Percentiles rank a stretch among this genome's conserved stretches.
phyloP scores from a whole-genome alignment of 495 filamentous ascomycete genomes.

The Polyplosphaeria fusca region DNA sequence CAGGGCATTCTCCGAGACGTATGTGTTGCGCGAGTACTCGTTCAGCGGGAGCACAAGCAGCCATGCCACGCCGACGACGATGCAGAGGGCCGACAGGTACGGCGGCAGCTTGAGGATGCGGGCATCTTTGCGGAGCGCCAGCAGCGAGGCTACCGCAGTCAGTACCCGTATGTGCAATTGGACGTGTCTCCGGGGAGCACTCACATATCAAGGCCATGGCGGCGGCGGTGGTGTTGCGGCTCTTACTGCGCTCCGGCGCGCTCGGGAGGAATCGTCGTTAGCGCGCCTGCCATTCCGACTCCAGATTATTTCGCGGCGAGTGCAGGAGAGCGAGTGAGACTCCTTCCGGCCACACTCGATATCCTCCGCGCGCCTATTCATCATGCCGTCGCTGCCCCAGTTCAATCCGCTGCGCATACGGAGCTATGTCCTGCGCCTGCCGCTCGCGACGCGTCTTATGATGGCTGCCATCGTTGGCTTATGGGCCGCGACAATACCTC shows the following conservation, averaged over 20 bases:
- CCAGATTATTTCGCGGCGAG: not conserved
- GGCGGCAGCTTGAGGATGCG: constrained; percentile 70
- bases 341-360: too few species aligned
- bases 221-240: constrained; percentile 12
- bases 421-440: constrained; percentile 78
- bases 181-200: not conserved
- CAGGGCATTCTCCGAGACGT: constrained; percentile 96
- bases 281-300: constrained; percentile 8
- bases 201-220: constrained; percentile 31
- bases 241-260: not conserved
- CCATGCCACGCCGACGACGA: constrained; percentile 86
- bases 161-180: not conserved
- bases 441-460: constrained; percentile 77
- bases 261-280: constrained; percentile 2
- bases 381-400: constrained; percentile 36
- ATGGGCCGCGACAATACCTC: constrained; percentile 59
- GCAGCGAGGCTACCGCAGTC: constrained; percentile 30
- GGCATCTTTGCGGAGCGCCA: constrained; percentile 60
- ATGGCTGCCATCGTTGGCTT: constrained; percentile 64
- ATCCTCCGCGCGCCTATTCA: not conserved
- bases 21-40: constrained; percentile 86
- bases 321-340: not conserved
- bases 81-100: constrained; percentile 81
- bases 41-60: constrained; percentile 89
- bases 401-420: constrained; percentile 43